Percentiles rank a stretch among this genome's conserved stretches.
These are phyloP conservation scores for Podaxis rugospora DNA, from an alignment of 768 basidiomycete species.

Conservation along the genomic window DNA sequence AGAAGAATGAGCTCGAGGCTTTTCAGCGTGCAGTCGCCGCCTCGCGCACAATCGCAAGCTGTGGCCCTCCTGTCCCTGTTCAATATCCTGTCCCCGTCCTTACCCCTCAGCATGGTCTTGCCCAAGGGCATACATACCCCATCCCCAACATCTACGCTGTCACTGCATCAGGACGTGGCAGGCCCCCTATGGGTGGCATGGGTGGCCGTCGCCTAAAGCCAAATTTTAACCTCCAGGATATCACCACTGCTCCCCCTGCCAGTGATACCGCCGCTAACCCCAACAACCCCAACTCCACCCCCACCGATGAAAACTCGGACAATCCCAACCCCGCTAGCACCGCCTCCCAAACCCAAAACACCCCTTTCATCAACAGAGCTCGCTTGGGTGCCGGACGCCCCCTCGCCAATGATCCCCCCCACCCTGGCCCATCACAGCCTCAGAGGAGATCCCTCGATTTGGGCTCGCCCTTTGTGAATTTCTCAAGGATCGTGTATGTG, in stretches of 20 bases:
- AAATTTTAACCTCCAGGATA: slow-evolving; percentile 59
- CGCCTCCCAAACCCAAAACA: not conserved
- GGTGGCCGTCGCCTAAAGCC: slow-evolving; percentile 48
- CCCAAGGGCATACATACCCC: not conserved
- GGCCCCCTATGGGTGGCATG: slow-evolving; percentile 24
- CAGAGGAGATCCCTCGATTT: slow-evolving; percentile 27
- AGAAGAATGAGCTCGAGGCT: slow-evolving; percentile 8
- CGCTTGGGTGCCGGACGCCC: slow-evolving; percentile 51
- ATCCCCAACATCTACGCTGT: slow-evolving; percentile 12
- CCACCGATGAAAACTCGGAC: not conserved
- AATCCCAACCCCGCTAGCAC: not conserved
- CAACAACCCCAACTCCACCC: not conserved
- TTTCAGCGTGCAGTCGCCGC: slow-evolving; percentile 8
- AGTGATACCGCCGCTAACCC: not conserved
- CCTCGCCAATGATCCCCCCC: not conserved
- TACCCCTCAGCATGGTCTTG: slow-evolving; percentile 21
- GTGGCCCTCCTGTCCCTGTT: not conserved
- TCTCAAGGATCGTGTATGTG: slow-evolving; percentile 89
- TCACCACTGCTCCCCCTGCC: slow-evolving; percentile 18
- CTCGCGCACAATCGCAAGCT: not conserved
- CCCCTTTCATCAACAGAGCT: not conserved
- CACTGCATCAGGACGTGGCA: slow-evolving; percentile 17
- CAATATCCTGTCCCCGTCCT: slow-evolving; percentile 25
- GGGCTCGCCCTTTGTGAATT: slow-evolving; percentile 85
- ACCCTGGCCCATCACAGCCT: not conserved